phyloP scores from a whole-genome alignment of 164 flowering plant genomes.

The Hamamelis virginiana region DNA sequence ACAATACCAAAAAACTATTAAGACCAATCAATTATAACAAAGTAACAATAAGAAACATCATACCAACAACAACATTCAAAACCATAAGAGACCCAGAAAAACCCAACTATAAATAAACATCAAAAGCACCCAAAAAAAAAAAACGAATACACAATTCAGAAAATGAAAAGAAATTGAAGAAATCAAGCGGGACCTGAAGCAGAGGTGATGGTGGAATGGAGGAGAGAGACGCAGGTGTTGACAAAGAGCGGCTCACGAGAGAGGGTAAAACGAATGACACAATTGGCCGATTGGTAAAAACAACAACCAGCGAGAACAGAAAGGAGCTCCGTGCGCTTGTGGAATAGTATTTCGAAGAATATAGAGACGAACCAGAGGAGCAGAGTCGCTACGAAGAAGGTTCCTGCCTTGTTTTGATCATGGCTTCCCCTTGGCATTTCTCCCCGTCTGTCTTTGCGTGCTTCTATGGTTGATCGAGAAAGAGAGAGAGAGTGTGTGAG shows the following conservation, averaged over 20 bases:
- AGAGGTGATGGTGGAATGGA: conserved; percentile 80
- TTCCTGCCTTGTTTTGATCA: conserved; percentile 35
- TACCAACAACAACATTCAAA: background rate
- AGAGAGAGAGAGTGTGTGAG: background rate
- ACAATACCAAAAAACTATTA: too few relatives aligned
- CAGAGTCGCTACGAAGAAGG: conserved; percentile 73
- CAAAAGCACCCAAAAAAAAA: background rate
- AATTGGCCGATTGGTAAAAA: conserved; percentile 77
- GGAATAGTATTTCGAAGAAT: conserved; percentile 61
- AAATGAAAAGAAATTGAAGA: background rate
- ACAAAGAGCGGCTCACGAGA: conserved; percentile 81
- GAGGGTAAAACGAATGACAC: conserved; percentile 47
- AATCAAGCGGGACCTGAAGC: conserved; percentile 46
- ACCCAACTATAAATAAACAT: background rate
- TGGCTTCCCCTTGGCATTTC: conserved; percentile 14
- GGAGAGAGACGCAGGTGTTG: conserved; percentile 82
- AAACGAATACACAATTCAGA: background rate
- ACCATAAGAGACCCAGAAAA: too few relatives aligned
- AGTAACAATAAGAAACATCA: too few relatives aligned
- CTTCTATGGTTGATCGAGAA: too few relatives aligned
- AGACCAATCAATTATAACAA: too few relatives aligned
- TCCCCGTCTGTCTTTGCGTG: background rate
- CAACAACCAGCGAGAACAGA: conserved; percentile 51
- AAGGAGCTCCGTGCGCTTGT: conserved; percentile 58
- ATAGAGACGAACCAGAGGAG: conserved; percentile 84